A percentile compares a stretch with the other conserved stretches of the same genome.
Evolutionary conservation across 2,329 filamentous ascomycete genomes (phyloP).

Genomic region (Aspergillus calidoustus): DNA sequence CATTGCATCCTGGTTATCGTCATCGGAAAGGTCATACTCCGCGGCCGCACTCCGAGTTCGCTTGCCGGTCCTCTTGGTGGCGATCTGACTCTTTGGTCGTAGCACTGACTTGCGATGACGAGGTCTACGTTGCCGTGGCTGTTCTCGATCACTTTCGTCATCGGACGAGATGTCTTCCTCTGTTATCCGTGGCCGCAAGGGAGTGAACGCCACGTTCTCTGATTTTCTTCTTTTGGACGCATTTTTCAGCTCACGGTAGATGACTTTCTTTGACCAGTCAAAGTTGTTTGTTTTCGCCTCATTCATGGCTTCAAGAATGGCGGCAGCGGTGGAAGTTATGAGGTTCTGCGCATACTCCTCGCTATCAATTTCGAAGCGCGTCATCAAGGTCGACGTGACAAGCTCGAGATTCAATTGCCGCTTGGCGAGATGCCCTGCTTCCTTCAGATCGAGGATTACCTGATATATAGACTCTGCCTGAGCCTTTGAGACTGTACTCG

Average conservation of each 20-base stretch:
- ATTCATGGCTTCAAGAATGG: conserved; percentile 43
- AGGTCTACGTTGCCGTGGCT: conserved; percentile 30
- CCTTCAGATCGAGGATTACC: conserved; percentile 44
- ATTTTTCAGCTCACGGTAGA: conserved; percentile 47
- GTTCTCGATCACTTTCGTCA: conserved; percentile 36
- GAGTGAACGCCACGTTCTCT: conserved; percentile 38
- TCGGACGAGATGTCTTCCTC: conserved; percentile 37
- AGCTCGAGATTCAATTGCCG: conserved; percentile 45
- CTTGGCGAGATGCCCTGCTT: conserved; percentile 47
- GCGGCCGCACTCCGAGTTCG: conserved; percentile 40
- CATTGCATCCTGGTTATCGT: conserved; percentile 37
- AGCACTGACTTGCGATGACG: conserved; percentile 50
- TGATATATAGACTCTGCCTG: conserved; percentile 45
- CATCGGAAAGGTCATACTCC: conserved; percentile 33
- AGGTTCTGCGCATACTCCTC: conserved; percentile 43
- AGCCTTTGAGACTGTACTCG: conserved; percentile 33
- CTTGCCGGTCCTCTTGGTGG: conserved; percentile 48
- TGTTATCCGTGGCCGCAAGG: conserved; percentile 35
- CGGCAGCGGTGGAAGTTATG: conserved; percentile 37
- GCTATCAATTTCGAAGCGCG: conserved; percentile 40
- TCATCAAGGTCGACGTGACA: conserved; percentile 36
- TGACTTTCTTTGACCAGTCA: conserved; percentile 48
- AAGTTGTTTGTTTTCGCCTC: conserved; percentile 40
- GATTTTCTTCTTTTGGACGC: conserved; percentile 32
- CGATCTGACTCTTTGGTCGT: conserved; percentile 47